Percentiles rank a stretch among this genome's conserved stretches.
These are phyloP conservation scores for Whalleya microplaca DNA, from an alignment of 2,329 filamentous ascomycete species.

Conservation along the genomic window DNA sequence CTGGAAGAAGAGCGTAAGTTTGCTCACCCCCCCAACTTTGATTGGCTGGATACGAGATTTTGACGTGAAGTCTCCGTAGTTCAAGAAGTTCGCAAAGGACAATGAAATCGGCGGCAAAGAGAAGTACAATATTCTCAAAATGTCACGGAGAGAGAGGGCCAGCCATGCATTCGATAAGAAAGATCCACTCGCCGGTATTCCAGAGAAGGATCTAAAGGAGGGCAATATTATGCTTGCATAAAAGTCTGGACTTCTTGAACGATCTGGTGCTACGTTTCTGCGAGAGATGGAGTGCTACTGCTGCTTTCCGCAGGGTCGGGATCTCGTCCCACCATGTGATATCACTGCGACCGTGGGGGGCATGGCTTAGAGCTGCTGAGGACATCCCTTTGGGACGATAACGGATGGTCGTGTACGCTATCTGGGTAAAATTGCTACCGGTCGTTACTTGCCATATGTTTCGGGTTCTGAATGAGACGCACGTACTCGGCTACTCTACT, in stretches of 20 bases:
- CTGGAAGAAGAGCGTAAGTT: constrained; percentile 29
- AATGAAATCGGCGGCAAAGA: constrained; percentile 17
- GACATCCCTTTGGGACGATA: constrained; percentile 12
- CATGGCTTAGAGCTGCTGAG: constrained; percentile 10
- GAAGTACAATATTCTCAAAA: constrained; percentile 28
- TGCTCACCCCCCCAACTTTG: neutral
- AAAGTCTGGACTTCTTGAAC: constrained; percentile 3
- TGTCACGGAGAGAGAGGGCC: constrained; percentile 27
- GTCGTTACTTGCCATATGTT: constrained; percentile 11
- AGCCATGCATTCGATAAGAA: constrained; percentile 24
- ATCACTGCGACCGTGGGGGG: constrained; percentile 9
- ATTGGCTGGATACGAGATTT: neutral
- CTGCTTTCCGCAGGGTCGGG: constrained; percentile 11
- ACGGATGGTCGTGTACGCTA: constrained; percentile 11
- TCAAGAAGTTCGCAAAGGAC: constrained; percentile 23
- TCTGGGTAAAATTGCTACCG: constrained; percentile 1
- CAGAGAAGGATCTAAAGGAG: constrained; percentile 25
- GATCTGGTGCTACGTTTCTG: constrained; percentile 1
- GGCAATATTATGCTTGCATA: constrained; percentile 28
- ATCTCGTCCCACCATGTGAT: constrained; percentile 12
- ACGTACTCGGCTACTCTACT: constrained; percentile 8
- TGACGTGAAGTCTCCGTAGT: constrained; percentile 11
- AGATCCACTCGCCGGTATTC: constrained; percentile 27
- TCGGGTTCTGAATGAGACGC: constrained; percentile 14
- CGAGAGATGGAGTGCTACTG: constrained; percentile 1